Evolutionary conservation across 768 basidiomycete genomes (phyloP).

Genomic region (Coprinellus aureogranulatus): DNA sequence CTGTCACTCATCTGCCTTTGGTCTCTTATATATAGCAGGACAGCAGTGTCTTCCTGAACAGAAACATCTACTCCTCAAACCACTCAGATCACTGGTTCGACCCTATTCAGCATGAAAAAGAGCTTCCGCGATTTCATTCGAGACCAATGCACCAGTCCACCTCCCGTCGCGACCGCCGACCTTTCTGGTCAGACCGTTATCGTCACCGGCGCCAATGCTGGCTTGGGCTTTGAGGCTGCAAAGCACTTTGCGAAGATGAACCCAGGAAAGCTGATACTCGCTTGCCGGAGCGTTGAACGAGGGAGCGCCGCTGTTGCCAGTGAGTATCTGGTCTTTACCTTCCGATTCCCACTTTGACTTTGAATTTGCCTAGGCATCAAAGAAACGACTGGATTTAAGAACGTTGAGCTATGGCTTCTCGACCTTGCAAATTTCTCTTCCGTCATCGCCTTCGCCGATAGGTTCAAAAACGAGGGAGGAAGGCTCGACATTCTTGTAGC

Average conservation of each 20-base stretch:
- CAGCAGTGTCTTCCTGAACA: no score
- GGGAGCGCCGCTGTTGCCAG: constrained; percentile 34
- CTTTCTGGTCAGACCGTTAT: constrained; percentile 45
- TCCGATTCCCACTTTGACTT: not conserved
- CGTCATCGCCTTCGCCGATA: constrained; percentile 37
- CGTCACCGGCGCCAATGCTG: constrained; percentile 50
- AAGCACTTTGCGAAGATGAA: constrained; percentile 47
- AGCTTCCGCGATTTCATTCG: no score
- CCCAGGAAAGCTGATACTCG: constrained; percentile 38
- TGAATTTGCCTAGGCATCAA: constrained; percentile 20
- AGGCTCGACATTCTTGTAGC: constrained; percentile 44
- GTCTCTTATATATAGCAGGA: no score
- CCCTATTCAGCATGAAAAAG: no score
- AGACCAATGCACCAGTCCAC: constrained; percentile 11
- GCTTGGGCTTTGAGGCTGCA: constrained; percentile 46
- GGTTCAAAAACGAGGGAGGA: constrained; percentile 28
- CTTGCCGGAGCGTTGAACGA: constrained; percentile 35
- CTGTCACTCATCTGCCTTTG: no score
- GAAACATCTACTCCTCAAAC: no score
- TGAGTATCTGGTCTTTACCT: constrained; percentile 17
- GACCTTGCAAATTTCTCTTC: constrained; percentile 42
- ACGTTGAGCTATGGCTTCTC: constrained; percentile 37
- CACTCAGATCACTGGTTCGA: no score
- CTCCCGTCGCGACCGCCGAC: constrained; percentile 32
- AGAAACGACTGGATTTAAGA: constrained; percentile 31